Evolutionary conservation across 805 yeast genomes (phyloP).

Genomic region (Kodamaea sagamina): DNA sequence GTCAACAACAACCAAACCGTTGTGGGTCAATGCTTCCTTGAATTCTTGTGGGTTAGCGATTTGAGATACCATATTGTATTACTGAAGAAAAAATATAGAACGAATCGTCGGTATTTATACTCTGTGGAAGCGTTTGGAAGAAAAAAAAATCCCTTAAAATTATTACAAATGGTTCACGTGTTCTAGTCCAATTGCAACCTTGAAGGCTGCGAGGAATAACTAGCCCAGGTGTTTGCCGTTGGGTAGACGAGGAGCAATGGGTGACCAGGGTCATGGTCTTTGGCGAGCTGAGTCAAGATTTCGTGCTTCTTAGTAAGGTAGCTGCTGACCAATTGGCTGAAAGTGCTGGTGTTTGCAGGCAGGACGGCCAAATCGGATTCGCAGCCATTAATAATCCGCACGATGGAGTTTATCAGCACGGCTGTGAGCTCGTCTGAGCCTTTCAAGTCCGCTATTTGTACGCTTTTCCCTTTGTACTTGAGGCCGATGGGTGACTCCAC

Average conservation of each 20-base stretch:
- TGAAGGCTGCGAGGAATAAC: background rate
- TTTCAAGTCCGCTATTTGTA: slow-evolving; percentile 3
- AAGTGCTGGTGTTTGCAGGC: background rate
- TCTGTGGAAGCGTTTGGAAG: slow-evolving; percentile 3
- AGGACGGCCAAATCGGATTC: background rate
- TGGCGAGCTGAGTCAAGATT: background rate
- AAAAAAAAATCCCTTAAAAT: background rate
- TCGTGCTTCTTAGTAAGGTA: background rate
- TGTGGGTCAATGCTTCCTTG: slow-evolving; percentile 58
- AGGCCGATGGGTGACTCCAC: slow-evolving; percentile 22
- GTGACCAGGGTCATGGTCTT: slow-evolving; percentile 2
- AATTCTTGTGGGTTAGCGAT: slow-evolving; percentile 54
- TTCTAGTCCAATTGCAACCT: slow-evolving; percentile 5
- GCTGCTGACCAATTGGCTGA: slow-evolving; percentile 3
- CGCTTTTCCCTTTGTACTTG: slow-evolving; percentile 7
- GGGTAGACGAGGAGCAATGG: slow-evolving; percentile 2
- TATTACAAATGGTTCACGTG: slow-evolving; percentile 12
- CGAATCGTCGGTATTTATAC: slow-evolving; percentile 5
- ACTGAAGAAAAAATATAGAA: background rate
- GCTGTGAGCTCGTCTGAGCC: slow-evolving; percentile 2
- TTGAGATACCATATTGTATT: slow-evolving; percentile 37
- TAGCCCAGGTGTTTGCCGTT: slow-evolving; percentile 1
- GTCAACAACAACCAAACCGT: slow-evolving; percentile 86
- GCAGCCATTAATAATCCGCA: slow-evolving; percentile 4
- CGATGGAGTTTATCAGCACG: slow-evolving; percentile 2